Conservation (phyloP, 768 basidiomycete species). For the Pholiota molesta region DNA sequence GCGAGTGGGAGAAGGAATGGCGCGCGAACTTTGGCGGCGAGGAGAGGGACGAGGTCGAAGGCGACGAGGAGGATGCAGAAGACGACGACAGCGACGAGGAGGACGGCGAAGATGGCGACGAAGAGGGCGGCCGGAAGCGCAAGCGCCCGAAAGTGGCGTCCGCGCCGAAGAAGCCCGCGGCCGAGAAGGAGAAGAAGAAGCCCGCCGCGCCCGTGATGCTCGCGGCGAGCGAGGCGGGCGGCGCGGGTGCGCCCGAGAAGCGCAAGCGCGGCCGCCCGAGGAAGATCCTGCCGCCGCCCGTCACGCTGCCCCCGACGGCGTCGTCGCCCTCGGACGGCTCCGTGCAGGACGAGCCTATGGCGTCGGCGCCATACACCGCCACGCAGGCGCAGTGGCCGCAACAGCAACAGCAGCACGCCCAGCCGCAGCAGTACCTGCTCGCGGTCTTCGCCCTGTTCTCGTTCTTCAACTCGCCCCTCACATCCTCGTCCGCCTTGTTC, state of each 20-base stretch:
- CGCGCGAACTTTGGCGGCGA: constrained; percentile 72
- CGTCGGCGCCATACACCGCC: constrained; percentile 11
- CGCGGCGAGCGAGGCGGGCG: constrained; percentile 28
- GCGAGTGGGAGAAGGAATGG: constrained; percentile 82
- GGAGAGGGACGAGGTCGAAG: constrained; percentile 70
- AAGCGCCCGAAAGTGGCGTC: constrained; percentile 59
- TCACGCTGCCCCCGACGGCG: constrained; percentile 29
- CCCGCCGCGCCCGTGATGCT: constrained; percentile 28
- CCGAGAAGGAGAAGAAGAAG: constrained; percentile 46
- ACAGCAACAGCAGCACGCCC: constrained; percentile 26
- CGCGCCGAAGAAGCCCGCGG: constrained; percentile 30
- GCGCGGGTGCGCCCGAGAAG: constrained; percentile 61
- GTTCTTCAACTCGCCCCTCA: constrained; percentile 78
- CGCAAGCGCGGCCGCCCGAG: constrained; percentile 84
- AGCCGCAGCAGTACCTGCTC: constrained; percentile 70
- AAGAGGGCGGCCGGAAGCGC: constrained; percentile 53
- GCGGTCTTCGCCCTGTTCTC: constrained; percentile 85
- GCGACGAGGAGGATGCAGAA: constrained; percentile 51
- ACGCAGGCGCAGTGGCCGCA: constrained; percentile 14
- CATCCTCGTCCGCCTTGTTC: constrained; percentile 39
- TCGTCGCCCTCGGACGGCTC: constrained; percentile 15
- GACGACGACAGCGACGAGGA: constrained; percentile 63
- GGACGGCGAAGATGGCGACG: constrained; percentile 45
- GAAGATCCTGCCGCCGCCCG: constrained; percentile 60
- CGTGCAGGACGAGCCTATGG: constrained; percentile 24